Base-by-base conservation (phyloP, 768 basidiomycete genomes). In the Infundibulicybe gibba region DNA sequence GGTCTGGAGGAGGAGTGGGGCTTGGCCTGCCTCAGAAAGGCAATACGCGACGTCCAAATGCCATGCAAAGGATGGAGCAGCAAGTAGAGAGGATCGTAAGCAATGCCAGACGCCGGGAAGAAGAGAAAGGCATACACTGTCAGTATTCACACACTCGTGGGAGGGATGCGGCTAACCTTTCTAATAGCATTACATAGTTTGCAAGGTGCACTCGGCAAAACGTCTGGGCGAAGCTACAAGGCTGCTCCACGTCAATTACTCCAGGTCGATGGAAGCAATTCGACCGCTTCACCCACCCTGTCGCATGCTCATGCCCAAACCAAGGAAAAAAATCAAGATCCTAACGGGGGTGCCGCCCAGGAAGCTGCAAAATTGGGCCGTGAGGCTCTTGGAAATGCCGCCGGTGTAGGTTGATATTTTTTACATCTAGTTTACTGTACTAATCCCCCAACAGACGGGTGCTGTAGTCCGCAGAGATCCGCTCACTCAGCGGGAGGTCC, bases 51-150 rank as follows among this genome's bases (percentile, higher is more conserved):
- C 73, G 90, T 47, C 88, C 84, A 10, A 92, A 77, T 54, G 91
- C 91, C 0, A 89, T 94, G 87, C 87, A 93, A 61, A 77, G 87
- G 52, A 93, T 94, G 91, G 89, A 92, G 57, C 80, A 86, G 45
- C 97, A 99, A 62, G 94, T 99, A 13, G 95, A 98, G 69, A 74
- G 94, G 52, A 90, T 99, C 51, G 95, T 99, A 16, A 94, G 83
- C 56, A 93, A 90, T 61, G 90, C 94, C 0, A 80, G 90, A 54
- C 74, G 85, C 61, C 72, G 92, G 53, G 91, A 93, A 61, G 90
- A 85, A 65, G 90, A 92, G 59, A 90, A 93, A 60, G 84, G 83
- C 14, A 49, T 83, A 45, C 79, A 83, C 53, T 77, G 75, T 77
- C 56, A 47, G 65, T 55, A 31, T 25, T 48, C 21, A 10, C 15